Percentiles rank a stretch among this genome's conserved stretches.
These are phyloP conservation scores for Ochetophila trinervis DNA, from an alignment of 306 rosid genomes.

Conservation along the genomic window DNA sequence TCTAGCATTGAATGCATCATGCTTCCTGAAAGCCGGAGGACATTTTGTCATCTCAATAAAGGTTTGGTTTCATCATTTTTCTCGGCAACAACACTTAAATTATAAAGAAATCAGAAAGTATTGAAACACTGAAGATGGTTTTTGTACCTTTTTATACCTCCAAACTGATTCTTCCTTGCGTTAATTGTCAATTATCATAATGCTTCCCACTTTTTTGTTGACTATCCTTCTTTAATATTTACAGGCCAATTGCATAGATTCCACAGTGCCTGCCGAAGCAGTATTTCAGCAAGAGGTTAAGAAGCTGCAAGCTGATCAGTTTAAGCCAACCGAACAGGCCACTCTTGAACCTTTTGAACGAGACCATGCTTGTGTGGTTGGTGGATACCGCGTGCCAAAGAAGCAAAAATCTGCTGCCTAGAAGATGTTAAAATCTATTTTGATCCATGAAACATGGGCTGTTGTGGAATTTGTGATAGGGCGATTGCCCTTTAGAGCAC, in stretches of 20 bases:
- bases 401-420: constrained; percentile 43
- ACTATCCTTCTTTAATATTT: background rate
- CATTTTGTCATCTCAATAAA: constrained; percentile 92
- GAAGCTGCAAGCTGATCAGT: constrained; percentile 80
- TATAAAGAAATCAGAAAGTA: no score
- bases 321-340: constrained; percentile 80
- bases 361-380: constrained; percentile 94
- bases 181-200: background rate
- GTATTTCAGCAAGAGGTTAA: constrained; percentile 77
- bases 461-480: no score
- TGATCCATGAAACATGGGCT: no score
- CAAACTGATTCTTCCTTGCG: no score
- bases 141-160: background rate
- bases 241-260: constrained; percentile 92
- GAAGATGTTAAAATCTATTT: background rate
- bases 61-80: constrained; percentile 34
- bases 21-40: constrained; percentile 80
- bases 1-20: constrained; percentile 84
- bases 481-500: no score
- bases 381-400: constrained; percentile 66
- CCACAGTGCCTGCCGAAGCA: constrained; percentile 70
- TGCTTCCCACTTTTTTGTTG: background rate
- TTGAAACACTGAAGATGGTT: no score
- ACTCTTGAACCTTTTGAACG: constrained; percentile 92
- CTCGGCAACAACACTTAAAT: no score